Evolutionary conservation across 2,329 filamentous ascomycete genomes (phyloP).

Genomic region (Drechslerella dactyloides): DNA sequence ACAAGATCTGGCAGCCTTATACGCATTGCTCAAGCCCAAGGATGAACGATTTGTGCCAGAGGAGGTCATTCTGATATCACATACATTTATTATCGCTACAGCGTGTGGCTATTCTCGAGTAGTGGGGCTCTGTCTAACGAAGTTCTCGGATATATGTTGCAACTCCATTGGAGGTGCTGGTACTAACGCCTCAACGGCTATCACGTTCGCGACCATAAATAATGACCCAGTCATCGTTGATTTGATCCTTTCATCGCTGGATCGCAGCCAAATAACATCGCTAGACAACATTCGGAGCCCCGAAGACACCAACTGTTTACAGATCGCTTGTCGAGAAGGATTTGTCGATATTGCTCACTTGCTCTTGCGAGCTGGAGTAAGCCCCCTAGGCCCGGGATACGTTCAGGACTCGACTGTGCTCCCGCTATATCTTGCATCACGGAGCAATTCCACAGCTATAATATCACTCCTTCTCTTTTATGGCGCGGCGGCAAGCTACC

Average conservation of each 20-base stretch:
- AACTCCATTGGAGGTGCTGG: not conserved
- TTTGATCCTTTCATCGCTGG: slow-evolving; percentile 17
- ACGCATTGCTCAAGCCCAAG: slow-evolving; percentile 2
- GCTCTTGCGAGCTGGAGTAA: slow-evolving; percentile 17
- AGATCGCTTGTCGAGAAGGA: slow-evolving; percentile 25
- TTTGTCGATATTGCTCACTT: slow-evolving; percentile 12
- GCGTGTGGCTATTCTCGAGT: slow-evolving; percentile 20
- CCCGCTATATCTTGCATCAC: slow-evolving; percentile 19
- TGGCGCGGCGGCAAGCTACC: slow-evolving; percentile 5
- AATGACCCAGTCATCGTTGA: slow-evolving; percentile 18
- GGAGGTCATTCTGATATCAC: slow-evolving; percentile 5
- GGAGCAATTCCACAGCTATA: slow-evolving; percentile 2
- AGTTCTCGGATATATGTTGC: slow-evolving; percentile 11
- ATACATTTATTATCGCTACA: slow-evolving; percentile 23
- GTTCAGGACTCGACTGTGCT: not conserved
- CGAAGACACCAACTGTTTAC: slow-evolving; percentile 7
- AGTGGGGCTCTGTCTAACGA: slow-evolving; percentile 15
- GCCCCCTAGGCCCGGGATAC: not conserved
- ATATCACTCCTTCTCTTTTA: slow-evolving; percentile 28
- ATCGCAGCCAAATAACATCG: slow-evolving; percentile 2
- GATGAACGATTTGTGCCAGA: not conserved
- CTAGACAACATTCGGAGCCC: not conserved
- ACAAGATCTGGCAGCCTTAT: slow-evolving; percentile 7
- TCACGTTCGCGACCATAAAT: slow-evolving; percentile 21
- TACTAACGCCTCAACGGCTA: slow-evolving; percentile 4